Conservation (phyloP, 2,329 filamentous ascomycete species). For the Camptophora hylomeconis region DNA sequence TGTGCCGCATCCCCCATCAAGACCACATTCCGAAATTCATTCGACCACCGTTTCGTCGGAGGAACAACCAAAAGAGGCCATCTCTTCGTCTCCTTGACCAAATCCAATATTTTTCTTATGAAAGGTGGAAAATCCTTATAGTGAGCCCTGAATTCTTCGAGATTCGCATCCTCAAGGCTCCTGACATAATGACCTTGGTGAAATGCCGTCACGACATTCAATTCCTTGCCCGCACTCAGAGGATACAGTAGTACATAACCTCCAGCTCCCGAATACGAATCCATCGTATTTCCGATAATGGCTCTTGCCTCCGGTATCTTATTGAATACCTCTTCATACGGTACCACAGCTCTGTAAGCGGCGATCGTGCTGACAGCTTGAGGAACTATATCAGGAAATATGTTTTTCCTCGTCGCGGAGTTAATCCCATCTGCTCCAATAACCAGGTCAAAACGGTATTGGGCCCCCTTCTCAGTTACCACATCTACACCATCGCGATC, state of each 20-base stretch:
- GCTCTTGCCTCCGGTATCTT: conserved; percentile 12
- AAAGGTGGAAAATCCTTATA: conserved; percentile 34
- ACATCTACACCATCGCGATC: conserved; percentile 8
- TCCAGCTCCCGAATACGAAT: conserved; percentile 13
- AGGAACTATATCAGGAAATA: conserved; percentile 31
- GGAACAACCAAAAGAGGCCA: conserved; percentile 34
- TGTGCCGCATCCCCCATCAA: conserved; percentile 27
- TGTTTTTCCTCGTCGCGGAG: conserved; percentile 24
- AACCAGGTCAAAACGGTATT: conserved; percentile 24
- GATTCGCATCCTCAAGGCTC: conserved; percentile 23
- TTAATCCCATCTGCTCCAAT: conserved; percentile 32
- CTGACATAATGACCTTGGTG: conserved; percentile 11
- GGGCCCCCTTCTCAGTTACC: conserved; percentile 14
- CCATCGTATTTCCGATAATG: conserved; percentile 11
- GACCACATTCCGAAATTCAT: conserved; percentile 28
- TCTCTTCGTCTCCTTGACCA: conserved; percentile 23
- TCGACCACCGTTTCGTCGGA: conserved; percentile 30
- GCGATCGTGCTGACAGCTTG: conserved; percentile 28
- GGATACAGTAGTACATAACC: conserved; percentile 16
- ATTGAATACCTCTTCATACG: conserved; percentile 26
- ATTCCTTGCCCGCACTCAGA: conserved; percentile 11
- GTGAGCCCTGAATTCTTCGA: conserved; percentile 29
- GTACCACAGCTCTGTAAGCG: conserved; percentile 34
- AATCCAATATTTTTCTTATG: conserved; percentile 29
- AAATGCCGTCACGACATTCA: conserved; percentile 14